phyloP scores from a whole-genome alignment of 208 protist species.

The Trypanosomatidae sp. region DNA sequence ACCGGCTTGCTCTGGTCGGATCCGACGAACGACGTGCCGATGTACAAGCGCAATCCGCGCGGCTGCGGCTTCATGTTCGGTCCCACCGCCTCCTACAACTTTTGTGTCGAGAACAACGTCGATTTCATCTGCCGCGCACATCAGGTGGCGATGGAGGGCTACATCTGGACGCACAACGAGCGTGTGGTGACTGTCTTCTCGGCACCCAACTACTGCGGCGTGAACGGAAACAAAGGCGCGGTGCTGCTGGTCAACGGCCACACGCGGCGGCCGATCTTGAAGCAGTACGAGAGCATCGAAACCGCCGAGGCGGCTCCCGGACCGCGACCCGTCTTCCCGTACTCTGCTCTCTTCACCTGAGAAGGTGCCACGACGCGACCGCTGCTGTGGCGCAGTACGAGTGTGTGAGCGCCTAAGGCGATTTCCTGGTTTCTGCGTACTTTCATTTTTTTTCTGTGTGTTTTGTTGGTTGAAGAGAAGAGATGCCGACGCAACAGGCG shows the following conservation, averaged over 20 bases:
- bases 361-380: background rate
- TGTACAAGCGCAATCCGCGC: constrained; percentile 96
- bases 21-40: constrained; percentile 81
- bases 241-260: constrained; percentile 46
- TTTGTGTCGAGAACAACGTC: constrained; percentile 95
- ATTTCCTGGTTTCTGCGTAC: no score
- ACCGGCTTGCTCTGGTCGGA: constrained; percentile 99
- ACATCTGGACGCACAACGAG: constrained; percentile 56
- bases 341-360: constrained; percentile 17
- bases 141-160: constrained; percentile 92
- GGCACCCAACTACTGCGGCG: constrained; percentile 76
- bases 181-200: constrained; percentile 71
- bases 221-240: constrained; percentile 69
- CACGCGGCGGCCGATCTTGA: constrained; percentile 37
- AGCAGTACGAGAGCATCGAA: constrained; percentile 49
- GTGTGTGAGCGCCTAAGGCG: no score
- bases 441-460: no score
- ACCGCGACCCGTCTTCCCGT: constrained; percentile 18
- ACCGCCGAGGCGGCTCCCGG: constrained; percentile 4
- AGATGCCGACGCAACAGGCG: no score
- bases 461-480: no score
- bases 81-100: constrained; percentile 92
- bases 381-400: no score
- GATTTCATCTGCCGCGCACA: constrained; percentile 94
- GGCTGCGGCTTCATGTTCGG: constrained; percentile 98